A percentile compares a stretch with the other conserved stretches of the same genome.
phyloP scores from a whole-genome alignment of 176 grass and related monocot genomes.

The Aegilops sharonensis region DNA sequence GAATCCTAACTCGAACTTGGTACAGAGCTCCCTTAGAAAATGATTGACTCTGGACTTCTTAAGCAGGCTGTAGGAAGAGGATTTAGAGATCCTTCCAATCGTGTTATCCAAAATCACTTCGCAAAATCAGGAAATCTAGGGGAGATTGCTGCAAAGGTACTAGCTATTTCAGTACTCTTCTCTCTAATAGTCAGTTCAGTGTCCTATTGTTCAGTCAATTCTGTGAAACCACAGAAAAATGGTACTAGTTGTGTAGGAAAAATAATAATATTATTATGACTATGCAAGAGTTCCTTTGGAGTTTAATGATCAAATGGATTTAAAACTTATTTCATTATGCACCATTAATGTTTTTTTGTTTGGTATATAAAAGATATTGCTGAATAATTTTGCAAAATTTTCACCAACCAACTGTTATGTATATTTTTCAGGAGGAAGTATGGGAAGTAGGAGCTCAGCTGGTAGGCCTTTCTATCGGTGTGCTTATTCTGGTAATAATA shows the following conservation, averaged over 20 bases:
- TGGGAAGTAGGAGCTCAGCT: conserved; percentile 97
- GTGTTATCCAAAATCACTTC: conserved; percentile 97
- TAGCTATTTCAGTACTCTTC: neutral
- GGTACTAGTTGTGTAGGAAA: neutral
- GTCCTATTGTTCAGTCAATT: neutral
- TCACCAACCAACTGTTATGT: neutral
- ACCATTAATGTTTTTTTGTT: neutral
- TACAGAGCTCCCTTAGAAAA: conserved; percentile 19
- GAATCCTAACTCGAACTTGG: neutral
- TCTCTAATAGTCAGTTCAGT: conserved; percentile 6
- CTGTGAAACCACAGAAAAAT: neutral
- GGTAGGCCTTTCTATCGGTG: conserved; percentile 60
- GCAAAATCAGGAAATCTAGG: conserved; percentile 78
- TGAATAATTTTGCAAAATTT: neutral
- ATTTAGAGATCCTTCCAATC: conserved; percentile 82
- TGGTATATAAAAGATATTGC: neutral
- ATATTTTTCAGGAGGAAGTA: conserved; percentile 94
- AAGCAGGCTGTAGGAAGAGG: conserved; percentile 89
- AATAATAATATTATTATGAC: too few relatives aligned
- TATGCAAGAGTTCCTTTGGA: neutral
- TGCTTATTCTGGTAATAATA: conserved; percentile 69
- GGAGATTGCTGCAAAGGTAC: conserved; percentile 96
- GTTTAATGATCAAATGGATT: neutral
- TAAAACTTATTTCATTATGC: neutral
- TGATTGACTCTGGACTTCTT: conserved; percentile 30